Percentiles rank a stretch among this genome's conserved stretches.
Evolutionary conservation across 2,329 filamentous ascomycete genomes (phyloP).

Genomic region (Ophiostoma pallidulum): DNA sequence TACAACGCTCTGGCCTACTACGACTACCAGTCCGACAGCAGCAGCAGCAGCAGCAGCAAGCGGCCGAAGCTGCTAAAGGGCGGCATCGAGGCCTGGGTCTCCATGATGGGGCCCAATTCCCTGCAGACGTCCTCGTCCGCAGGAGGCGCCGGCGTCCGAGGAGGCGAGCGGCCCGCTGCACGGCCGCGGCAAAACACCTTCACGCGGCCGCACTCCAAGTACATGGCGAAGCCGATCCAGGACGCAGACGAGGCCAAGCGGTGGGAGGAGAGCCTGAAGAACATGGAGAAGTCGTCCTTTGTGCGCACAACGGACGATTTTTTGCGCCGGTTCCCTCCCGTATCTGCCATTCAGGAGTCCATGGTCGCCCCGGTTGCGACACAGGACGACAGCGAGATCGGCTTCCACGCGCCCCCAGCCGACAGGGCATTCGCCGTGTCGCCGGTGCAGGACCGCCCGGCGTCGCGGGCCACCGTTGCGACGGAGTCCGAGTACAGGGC

Average conservation of each 20-base stretch:
- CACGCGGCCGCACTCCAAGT: conserved; percentile 33
- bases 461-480: conserved; percentile 1
- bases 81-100: conserved; percentile 77
- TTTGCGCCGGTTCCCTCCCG: conserved; percentile 67
- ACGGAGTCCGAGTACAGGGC: neutral
- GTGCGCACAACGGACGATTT: conserved; percentile 75
- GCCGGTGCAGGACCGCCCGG: neutral
- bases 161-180: no score
- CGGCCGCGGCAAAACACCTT: conserved; percentile 15
- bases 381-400: conserved; percentile 7
- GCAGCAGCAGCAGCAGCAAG: conserved; percentile 24
- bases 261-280: conserved; percentile 68
- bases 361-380: conserved; percentile 38
- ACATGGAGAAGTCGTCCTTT: conserved; percentile 41
- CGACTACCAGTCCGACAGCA: conserved; percentile 43
- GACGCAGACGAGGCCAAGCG: conserved; percentile 64
- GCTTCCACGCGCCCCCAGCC: neutral
- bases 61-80: conserved; percentile 71
- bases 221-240: conserved; percentile 58
- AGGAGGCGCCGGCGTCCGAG: conserved; percentile 10
- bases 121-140: conserved; percentile 34
- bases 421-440: neutral
- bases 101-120: conserved; percentile 65
- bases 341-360: conserved; percentile 51
- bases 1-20: conserved; percentile 75